Evolutionary conservation across 2,329 filamentous ascomycete genomes (phyloP), one percentile per base, ranked within the genome.

Genomic region (Fusarium ramigenum): DNA sequence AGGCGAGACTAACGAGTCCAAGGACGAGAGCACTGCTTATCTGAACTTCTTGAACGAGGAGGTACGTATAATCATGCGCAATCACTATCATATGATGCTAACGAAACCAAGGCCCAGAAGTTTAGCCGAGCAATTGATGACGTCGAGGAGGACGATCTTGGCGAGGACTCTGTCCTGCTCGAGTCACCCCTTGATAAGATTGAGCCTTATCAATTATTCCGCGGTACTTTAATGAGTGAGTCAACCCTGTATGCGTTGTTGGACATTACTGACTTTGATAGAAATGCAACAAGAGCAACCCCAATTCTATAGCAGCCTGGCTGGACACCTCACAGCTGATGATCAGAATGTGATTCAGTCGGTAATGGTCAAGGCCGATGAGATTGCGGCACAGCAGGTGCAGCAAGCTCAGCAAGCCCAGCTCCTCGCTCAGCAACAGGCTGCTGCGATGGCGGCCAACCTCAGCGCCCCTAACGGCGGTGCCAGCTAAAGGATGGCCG

Each of bases 21-120:
- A 95, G 79, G 96, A 98, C 78, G 96, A 98, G 83, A 96, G 94
- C 81, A 93, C 93, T 30, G 94, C 96, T 10, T 99, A 99, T 81
- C 89, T 99, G 52, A 95, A 98, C 75, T 99, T 99, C 85, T 84
- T 99, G 34, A 97, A 96, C 77, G 93, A 97, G 81, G 96, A 98
- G 86, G 93, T 92, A 80, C 81, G 87, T 78, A 39, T 9, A 18
- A 15, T 30, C 18, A 1, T 30, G 18, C 49, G 9, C 50, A n/a
- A 43, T 15, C 52, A 42, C 42, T 52, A 18, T 9, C 39, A 9
- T 28, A 21, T 11, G n/a, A 43, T 36, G 46, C 78, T 82, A 67
- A 82, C 66, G 7, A n/a, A 32, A 21, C n/a, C 7, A 7, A 94
- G 91, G 94, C 95, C 18, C 92, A 94, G 78, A 97, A 96, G 81